These are phyloP conservation scores for Nephelium lappaceum DNA, from an alignment of 345 rosid genomes.

Conservation along the genomic window DNA sequence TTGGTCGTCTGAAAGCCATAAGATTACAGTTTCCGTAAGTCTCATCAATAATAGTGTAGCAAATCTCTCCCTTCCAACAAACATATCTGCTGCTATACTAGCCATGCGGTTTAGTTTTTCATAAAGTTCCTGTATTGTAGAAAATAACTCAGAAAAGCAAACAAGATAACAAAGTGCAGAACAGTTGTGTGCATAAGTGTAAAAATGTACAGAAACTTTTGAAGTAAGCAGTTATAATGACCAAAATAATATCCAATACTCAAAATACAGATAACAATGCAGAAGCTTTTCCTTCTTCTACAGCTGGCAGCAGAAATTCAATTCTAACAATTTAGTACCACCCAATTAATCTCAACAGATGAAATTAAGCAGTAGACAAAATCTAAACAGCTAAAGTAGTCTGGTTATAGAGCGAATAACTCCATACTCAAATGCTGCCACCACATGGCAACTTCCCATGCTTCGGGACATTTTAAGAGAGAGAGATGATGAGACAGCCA, in stretches of 20 bases:
- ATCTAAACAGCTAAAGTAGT: background rate
- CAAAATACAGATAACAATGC: background rate
- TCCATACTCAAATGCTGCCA: background rate
- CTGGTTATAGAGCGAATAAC: background rate
- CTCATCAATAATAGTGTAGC: conserved; percentile 90
- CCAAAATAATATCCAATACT: background rate
- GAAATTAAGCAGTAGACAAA: conserved; percentile 6
- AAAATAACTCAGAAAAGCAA: conserved; percentile 15
- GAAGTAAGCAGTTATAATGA: background rate
- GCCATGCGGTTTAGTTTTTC: conserved; percentile 81
- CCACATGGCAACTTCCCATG: background rate
- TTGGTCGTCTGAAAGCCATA: conserved; percentile 96
- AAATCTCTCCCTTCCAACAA: conserved; percentile 94
- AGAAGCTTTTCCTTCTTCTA: conserved; percentile 1
- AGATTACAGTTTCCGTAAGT: conserved; percentile 90
- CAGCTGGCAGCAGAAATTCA: conserved; percentile 1
- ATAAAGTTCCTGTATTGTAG: conserved; percentile 77
- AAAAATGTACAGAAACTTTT: background rate
- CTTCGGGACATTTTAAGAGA: background rate
- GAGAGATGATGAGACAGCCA: background rate
- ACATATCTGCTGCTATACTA: conserved; percentile 93
- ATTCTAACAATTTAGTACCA: background rate
- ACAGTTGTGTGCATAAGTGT: background rate
- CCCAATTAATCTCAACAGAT: background rate
- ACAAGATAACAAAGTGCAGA: background rate